phyloP scores from a whole-genome alignment of 2,329 filamentous ascomycete species.

The Trichophyton simii region DNA sequence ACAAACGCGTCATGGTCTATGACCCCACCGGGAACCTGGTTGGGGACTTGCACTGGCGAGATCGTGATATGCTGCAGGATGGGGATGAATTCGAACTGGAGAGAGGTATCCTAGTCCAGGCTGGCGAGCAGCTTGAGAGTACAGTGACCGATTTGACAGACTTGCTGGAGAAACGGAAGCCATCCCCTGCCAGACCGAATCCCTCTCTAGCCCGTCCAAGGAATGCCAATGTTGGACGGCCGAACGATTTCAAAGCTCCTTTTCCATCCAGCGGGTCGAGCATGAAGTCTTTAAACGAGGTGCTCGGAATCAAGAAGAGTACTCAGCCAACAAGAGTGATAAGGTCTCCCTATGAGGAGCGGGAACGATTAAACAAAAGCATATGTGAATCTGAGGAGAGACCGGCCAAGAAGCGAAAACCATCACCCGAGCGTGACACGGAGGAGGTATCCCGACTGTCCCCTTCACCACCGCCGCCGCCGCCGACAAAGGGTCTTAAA shows the following conservation, averaged over 20 bases:
- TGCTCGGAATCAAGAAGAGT: conserved; percentile 47
- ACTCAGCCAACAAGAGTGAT: background rate
- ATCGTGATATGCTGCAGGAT: conserved; percentile 55
- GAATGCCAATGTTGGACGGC: background rate
- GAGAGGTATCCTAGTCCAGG: conserved; percentile 64
- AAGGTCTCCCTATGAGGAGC: conserved; percentile 11
- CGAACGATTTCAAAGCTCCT: conserved; percentile 17
- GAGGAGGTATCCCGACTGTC: background rate
- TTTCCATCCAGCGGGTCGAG: conserved; percentile 24
- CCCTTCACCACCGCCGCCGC: background rate
- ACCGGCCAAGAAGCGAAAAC: background rate
- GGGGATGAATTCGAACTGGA: conserved; percentile 76
- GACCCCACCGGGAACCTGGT: conserved; percentile 69
- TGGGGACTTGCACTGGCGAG: conserved; percentile 72
- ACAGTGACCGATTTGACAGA: conserved; percentile 67
- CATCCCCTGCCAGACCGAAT: conserved; percentile 8
- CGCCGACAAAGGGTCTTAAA: background rate
- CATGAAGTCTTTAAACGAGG: conserved; percentile 46
- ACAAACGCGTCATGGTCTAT: conserved; percentile 81
- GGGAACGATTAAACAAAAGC: conserved; percentile 8
- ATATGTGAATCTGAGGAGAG: background rate
- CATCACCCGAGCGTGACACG: background rate
- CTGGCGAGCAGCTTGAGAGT: conserved; percentile 59
- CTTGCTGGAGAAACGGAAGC: conserved; percentile 56
- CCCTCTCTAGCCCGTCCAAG: conserved; percentile 9